Base-by-base conservation (phyloP, 2,329 filamentous ascomycete genomes). In the Calonectria ilicicola region DNA sequence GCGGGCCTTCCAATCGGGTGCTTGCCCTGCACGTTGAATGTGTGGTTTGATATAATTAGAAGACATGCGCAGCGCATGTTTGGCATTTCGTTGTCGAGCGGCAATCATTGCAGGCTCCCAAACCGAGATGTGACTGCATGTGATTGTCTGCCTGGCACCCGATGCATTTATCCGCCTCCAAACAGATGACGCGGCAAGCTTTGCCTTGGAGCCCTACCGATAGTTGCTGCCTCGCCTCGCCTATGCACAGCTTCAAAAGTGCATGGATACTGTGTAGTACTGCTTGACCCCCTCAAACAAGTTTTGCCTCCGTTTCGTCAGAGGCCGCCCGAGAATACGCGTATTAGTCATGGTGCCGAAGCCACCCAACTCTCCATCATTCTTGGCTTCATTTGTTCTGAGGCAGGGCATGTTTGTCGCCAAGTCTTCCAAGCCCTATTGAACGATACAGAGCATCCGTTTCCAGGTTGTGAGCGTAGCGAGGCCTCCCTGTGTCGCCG, bases 21-120 rank as follows among this genome's bases (percentile, higher is more conserved):
- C n/a, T 21, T 27, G 5, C 23, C 26, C 23, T 23, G 23, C 32
- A 44, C 32, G 40, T 17, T 27, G 40, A 7, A 26, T 53, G 64
- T 35, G 64, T 66, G 64, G 64, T 26, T 44, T 29, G 64, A 53
- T 66, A 38, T 66, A 40, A 53, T 51, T 53, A 66, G 47, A 51
- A 56, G 35, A 66, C 14, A 21, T 15, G 53, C 14, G 21, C n/a
- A n/a, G 35, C 8, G 26, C 32, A 60, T 60, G 53, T 60, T 60
- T 60, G 53, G 21, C 21, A 60, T 40, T 38, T 40, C 35, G 53
- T 26, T 19, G 35, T 40, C 40, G 53, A 23, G 53, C 5, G 38
- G 53, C 27, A 32, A 60, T 60, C 35, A 15, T 35, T 40, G 53
- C 53, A 60, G 35, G 23, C 32, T 19, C 6, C 35, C 38, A 58